phyloP scores from a whole-genome alignment of 441 rosid species.

The Dalechampia spathulata region DNA sequence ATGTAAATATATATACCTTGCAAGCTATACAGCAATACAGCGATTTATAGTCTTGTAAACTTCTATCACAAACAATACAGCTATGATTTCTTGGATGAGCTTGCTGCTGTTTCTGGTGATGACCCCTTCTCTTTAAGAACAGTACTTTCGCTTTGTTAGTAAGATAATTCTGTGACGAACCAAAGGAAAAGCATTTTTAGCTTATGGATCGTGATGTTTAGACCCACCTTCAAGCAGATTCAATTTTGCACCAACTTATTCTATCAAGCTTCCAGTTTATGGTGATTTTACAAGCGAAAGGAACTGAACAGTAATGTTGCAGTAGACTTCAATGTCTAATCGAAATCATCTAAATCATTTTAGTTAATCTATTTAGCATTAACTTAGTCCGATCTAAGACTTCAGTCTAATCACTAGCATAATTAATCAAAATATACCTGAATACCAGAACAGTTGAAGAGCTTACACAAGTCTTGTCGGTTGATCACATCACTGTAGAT shows the following conservation, averaged over 20 bases:
- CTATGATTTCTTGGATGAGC: not conserved
- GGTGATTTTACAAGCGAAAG: no score
- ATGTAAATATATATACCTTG: not conserved
- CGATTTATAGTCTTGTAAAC: not conserved
- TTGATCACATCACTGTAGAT: conserved; percentile 4
- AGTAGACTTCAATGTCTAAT: no score
- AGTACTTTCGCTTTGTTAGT: not conserved
- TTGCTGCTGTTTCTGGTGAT: not conserved
- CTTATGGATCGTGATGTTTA: no score
- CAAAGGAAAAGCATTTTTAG: not conserved
- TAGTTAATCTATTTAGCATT: no score
- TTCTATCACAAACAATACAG: not conserved
- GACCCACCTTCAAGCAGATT: no score
- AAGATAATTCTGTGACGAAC: not conserved
- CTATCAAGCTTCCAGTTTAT: no score
- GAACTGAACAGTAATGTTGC: no score
- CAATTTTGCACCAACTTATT: no score
- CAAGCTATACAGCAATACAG: not conserved
- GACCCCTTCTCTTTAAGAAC: conserved; percentile 4
- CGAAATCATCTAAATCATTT: no score
- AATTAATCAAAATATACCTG: no score
- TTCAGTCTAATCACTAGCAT: no score
- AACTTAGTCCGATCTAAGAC: no score
- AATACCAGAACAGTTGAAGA: conserved; percentile 3
- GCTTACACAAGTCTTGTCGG: not conserved